phyloP scores from a whole-genome alignment of 2,329 filamentous ascomycete species.

The Cercospora janseana region DNA sequence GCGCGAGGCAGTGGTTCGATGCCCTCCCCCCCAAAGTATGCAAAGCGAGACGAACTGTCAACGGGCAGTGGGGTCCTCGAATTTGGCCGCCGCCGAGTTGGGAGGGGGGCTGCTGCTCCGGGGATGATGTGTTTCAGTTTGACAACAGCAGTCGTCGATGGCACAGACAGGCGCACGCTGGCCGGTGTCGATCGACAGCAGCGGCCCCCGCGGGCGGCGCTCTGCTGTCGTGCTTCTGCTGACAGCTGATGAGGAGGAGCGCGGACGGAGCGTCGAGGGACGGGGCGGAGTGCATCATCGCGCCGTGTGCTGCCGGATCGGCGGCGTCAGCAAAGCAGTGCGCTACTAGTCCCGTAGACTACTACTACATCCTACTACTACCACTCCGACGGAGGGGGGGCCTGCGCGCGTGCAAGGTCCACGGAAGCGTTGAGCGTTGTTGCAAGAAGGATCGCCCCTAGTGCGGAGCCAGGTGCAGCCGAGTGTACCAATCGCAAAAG shows the following conservation, averaged over 20 bases:
- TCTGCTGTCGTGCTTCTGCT: slow-evolving; percentile 1
- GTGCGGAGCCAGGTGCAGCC: slow-evolving; percentile 13
- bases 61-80: neutral
- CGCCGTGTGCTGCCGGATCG: slow-evolving; percentile 8
- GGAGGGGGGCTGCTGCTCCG: slow-evolving; percentile 1
- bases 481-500: slow-evolving; percentile 11
- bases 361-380: too few species aligned
- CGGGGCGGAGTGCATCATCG: too few species aligned
- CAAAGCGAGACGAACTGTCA: slow-evolving; percentile 3
- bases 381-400: too few species aligned
- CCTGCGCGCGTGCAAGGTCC: neutral
- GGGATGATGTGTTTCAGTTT: slow-evolving; percentile 3
- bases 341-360: too few species aligned
- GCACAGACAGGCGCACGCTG: slow-evolving; percentile 1
- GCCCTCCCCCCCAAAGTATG: neutral
- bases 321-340: too few species aligned
- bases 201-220: slow-evolving; percentile 5
- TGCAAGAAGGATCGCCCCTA: slow-evolving; percentile 1
- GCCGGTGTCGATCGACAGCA: slow-evolving; percentile 4
- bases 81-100: neutral
- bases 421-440: slow-evolving; percentile 15
- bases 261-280: neutral
- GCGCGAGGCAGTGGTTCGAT: neutral
- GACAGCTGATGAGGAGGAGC: neutral
- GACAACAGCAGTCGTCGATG: too few species aligned